These are phyloP conservation scores for Beta vulgaris DNA, from an alignment of 148 eudicot species.

Conservation along the genomic window DNA sequence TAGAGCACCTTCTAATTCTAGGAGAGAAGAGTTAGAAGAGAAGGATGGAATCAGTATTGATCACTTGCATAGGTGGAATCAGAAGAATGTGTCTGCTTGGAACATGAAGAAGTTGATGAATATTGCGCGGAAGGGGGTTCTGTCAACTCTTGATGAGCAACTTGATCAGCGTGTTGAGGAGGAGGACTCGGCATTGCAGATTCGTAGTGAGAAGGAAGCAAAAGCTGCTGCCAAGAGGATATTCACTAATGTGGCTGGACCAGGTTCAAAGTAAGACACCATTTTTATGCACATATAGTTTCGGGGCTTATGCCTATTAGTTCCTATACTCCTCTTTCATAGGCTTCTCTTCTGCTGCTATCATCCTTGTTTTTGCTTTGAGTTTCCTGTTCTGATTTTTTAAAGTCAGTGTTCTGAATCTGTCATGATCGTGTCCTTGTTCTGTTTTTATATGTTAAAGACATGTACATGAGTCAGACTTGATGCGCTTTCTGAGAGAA, in stretches of 20 bases:
- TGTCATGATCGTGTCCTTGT: not conserved
- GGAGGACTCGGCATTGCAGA: constrained; percentile 51
- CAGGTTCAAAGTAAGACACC: constrained; percentile 51
- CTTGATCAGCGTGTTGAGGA: constrained; percentile 48
- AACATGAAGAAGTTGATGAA: constrained; percentile 91
- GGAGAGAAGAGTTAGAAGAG: constrained; percentile 36
- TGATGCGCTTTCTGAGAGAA: constrained; percentile 75
- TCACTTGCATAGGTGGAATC: constrained; percentile 72
- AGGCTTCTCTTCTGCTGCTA: too few relatives aligned
- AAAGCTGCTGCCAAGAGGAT: constrained; percentile 65
- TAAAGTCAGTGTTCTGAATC: not conserved
- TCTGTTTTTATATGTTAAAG: constrained; percentile 31
- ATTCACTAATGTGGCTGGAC: constrained; percentile 60
- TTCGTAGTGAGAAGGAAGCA: constrained; percentile 66
- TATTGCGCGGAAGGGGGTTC: constrained; percentile 54
- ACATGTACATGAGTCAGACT: constrained; percentile 52
- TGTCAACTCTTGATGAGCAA: constrained; percentile 72
- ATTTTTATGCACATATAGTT: not conserved
- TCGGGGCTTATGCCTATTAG: too few relatives aligned
- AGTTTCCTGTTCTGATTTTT: not conserved
- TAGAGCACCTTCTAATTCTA: constrained; percentile 24
- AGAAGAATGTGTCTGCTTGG: constrained; percentile 92
- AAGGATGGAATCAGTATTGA: constrained; percentile 63
- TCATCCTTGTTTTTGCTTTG: not conserved
- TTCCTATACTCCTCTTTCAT: too few relatives aligned